Evolutionary conservation across 169 alveolate genomes (phyloP).

Genomic region (Plasmodium yoelii): DNA sequence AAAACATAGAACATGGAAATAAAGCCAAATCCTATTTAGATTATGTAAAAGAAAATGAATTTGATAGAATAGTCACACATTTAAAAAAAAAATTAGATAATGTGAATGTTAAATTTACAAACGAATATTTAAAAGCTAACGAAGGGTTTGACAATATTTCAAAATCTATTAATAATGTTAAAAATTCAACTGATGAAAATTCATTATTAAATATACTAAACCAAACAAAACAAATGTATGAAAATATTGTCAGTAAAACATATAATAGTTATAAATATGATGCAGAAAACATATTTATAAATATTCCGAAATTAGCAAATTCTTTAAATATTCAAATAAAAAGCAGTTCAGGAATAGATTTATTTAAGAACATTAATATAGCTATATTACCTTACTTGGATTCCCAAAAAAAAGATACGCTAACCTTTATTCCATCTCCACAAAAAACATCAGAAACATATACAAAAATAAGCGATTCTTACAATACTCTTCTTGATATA

Average conservation of each 20-base stretch:
- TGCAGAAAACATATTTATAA: too few species aligned
- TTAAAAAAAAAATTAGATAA: too few species aligned
- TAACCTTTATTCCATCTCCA: neutral
- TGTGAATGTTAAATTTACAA: too few species aligned
- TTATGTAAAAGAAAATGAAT: neutral
- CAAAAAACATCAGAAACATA: neutral
- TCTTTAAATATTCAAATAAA: neutral
- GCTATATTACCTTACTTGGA: slow-evolving; percentile 5
- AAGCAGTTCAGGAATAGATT: neutral
- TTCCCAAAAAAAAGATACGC: neutral
- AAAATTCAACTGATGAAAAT: too few species aligned
- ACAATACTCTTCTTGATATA: neutral
- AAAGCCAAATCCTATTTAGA: neutral
- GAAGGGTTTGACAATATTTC: neutral
- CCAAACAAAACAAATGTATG: too few species aligned
- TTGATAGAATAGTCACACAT: too few species aligned
- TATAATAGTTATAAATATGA: too few species aligned
- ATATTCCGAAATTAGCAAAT: neutral
- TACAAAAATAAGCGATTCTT: neutral
- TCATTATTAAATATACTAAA: too few species aligned
- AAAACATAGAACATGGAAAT: neutral
- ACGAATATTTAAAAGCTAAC: too few species aligned
- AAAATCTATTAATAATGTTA: neutral
- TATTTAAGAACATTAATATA: neutral
- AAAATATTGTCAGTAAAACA: too few species aligned